phyloP scores from a whole-genome alignment of 345 rosid genomes.

The Psidium guajava region DNA sequence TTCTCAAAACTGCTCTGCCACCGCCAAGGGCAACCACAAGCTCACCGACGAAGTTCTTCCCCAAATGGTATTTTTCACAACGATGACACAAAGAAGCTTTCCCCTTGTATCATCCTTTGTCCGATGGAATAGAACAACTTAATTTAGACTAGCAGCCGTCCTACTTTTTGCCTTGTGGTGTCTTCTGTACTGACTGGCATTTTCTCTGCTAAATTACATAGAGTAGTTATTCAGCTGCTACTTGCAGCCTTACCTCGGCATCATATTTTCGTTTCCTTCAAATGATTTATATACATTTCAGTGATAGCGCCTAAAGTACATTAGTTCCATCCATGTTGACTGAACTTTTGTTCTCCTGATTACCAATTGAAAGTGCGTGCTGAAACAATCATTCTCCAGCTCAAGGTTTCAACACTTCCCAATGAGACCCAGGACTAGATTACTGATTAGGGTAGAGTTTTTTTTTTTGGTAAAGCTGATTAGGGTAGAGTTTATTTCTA shows the following conservation, averaged over 20 bases:
- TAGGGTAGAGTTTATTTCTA: too few species aligned
- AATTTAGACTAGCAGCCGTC: background rate
- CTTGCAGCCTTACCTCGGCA: background rate
- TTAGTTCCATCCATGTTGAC: background rate
- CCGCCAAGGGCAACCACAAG: slow-evolving; percentile 66
- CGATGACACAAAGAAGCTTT: background rate
- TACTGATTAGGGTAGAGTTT: background rate
- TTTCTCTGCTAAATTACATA: background rate
- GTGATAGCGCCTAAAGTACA: background rate
- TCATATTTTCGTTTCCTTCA: background rate
- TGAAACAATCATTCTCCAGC: background rate
- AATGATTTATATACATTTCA: background rate
- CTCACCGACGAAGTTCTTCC: slow-evolving; percentile 55
- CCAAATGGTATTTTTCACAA: slow-evolving; percentile 17
- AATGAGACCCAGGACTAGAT: background rate
- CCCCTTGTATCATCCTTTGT: background rate
- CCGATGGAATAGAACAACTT: background rate
- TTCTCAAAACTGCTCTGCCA: slow-evolving; percentile 97
- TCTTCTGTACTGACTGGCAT: background rate
- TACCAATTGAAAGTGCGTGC: background rate
- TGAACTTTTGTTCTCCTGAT: background rate
- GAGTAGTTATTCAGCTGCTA: background rate
- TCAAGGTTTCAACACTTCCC: background rate
- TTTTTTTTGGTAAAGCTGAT: too few species aligned
- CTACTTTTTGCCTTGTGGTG: background rate